Evolutionary conservation across 495 filamentous ascomycete genomes (phyloP), one percentile per base, ranked within the genome.

Genomic region (Neurospora sp.): DNA sequence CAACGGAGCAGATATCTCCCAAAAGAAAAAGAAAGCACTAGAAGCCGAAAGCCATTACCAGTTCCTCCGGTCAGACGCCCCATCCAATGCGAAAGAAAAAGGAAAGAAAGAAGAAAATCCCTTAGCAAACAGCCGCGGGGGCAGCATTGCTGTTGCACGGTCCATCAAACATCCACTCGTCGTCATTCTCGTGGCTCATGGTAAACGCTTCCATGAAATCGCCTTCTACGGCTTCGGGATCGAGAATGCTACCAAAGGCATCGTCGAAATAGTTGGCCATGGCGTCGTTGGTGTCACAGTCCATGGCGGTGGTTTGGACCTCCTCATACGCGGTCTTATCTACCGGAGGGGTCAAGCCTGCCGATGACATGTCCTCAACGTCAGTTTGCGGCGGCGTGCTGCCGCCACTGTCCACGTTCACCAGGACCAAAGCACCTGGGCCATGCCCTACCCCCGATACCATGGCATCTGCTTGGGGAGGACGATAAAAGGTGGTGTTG

Each of bases 151-250:
- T 66, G 28, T 66, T 66, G 54, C 54, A 66, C 24, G 54, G 54
- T 66, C 54, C 54, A 36, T 66, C 70, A 71, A 71, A 71, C 70
- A 71, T 71, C 28, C 43, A 39, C 70, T 71, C 39, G 39, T 71
- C 70, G 28, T 66, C 54, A 3, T 66, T 66, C 54, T 66, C 54
- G 54, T 66, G 54, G 54, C 54, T 66, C 28, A 66, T 66, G 54
- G 54, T 66, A 66, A 66, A 66, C 54, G 54, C 54, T 34, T 66
- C 54, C 54, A 66, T 66, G 28, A 66, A 66, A 9, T 66, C 54
- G 28, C 54, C 54, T 17, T 66, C 54, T 15, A 66, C 15, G 28
- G 54, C 54, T 36, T 66, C 54, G 15, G 54, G 54, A 15, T 66
- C 54, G 54, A 66, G 54, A 5, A 66, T 66, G 54, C 28, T 66